phyloP scores from a whole-genome alignment of 352 stramenopile species.

The Globisporangium barbulae region DNA sequence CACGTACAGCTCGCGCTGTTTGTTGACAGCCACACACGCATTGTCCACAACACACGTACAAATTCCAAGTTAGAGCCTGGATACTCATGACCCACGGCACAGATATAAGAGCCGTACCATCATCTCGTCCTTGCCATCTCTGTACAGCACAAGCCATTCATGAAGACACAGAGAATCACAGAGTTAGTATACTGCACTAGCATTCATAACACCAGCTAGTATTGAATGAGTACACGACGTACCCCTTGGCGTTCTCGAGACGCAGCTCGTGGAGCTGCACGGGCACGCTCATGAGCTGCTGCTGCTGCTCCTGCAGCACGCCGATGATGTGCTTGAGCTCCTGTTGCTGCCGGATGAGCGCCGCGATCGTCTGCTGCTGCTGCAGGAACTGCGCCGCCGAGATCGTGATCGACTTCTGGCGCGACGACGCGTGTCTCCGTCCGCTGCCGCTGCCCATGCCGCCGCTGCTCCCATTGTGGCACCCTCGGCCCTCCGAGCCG shows the following conservation, averaged over 20 bases:
- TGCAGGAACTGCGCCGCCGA: conserved; percentile 70
- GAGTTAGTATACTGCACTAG: conserved; percentile 4
- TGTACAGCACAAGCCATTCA: conserved; percentile 12
- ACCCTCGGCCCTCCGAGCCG: background rate
- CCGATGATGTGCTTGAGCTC: conserved; percentile 82
- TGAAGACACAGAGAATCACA: conserved; percentile 12
- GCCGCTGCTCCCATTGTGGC: background rate
- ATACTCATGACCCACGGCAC: background rate
- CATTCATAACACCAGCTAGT: background rate
- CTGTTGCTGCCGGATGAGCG: conserved; percentile 75
- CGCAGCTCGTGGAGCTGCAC: conserved; percentile 65
- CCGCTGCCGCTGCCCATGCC: background rate
- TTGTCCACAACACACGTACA: background rate
- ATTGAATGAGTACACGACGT: conserved; percentile 3
- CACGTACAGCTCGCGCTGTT: conserved; percentile 52
- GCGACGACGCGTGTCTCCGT: conserved; percentile 15
- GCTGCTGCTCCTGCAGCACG: conserved; percentile 74
- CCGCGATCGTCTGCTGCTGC: conserved; percentile 80
- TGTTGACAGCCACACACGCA: background rate
- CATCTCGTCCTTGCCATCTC: conserved; percentile 46
- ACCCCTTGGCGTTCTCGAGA: conserved; percentile 50
- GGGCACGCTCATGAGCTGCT: conserved; percentile 68
- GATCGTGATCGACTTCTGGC: conserved; percentile 65
- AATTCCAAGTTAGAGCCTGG: background rate
- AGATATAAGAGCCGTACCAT: conserved; percentile 32